Evolutionary conservation across 2,329 filamentous ascomycete species (phyloP).

Genomic region (Phyllosticta capitalensis): DNA sequence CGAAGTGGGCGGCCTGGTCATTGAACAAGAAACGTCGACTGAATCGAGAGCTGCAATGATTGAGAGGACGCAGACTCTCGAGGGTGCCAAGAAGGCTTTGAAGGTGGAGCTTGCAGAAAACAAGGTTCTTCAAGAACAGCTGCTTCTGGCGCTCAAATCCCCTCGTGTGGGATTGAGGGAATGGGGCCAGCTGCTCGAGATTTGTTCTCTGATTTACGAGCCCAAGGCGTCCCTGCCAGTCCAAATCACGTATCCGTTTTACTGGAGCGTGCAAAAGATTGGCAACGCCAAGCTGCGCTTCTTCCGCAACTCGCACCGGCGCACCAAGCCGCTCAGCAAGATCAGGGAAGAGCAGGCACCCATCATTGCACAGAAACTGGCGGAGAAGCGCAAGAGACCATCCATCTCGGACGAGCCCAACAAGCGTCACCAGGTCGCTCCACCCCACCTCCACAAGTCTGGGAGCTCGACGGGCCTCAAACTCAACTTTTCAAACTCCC

Average conservation of each 20-base stretch:
- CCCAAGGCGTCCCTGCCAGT: conserved; percentile 41
- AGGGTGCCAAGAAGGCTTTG: conserved; percentile 48
- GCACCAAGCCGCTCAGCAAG: conserved; percentile 6
- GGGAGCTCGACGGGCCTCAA: conserved; percentile 3
- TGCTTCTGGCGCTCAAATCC: conserved; percentile 49
- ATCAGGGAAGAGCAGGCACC: conserved; percentile 6
- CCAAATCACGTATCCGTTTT: conserved; percentile 45
- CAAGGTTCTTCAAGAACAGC: conserved; percentile 38
- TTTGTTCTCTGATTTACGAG: conserved; percentile 48
- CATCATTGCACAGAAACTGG: conserved; percentile 1
- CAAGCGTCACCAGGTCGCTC: conserved; percentile 5
- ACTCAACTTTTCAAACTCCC: neutral
- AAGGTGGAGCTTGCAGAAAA: conserved; percentile 44
- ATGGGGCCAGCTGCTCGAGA: conserved; percentile 46
- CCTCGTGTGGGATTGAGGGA: conserved; percentile 43
- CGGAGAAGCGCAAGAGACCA: conserved; percentile 5
- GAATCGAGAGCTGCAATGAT: conserved; percentile 44
- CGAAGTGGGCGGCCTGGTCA: conserved; percentile 39
- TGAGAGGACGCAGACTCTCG: conserved; percentile 46
- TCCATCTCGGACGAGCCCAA: conserved; percentile 6
- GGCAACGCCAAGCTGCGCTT: conserved; percentile 37
- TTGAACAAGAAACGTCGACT: conserved; percentile 46
- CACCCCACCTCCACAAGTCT: neutral
- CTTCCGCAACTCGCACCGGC: conserved; percentile 17
- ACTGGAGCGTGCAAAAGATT: conserved; percentile 45